A percentile compares a stretch with the other conserved stretches of the same genome.
These are phyloP conservation scores for Melanogaster broomeanus DNA, from an alignment of 768 basidiomycete genomes.

Conservation along the genomic window DNA sequence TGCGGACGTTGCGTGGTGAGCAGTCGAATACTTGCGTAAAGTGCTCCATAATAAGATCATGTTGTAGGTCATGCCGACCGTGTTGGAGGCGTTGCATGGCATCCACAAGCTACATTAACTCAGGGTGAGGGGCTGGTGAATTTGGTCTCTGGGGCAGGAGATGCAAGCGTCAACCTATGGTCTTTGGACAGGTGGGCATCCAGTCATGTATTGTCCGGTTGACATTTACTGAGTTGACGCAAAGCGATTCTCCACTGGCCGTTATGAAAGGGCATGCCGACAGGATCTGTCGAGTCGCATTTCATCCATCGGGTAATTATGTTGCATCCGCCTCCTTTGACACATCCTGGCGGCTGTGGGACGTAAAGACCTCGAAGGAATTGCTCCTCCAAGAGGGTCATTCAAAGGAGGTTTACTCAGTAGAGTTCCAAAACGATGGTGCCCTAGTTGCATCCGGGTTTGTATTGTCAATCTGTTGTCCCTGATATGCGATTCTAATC, in stretches of 20 bases:
- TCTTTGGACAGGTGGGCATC: slow-evolving; percentile 70
- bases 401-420: slow-evolving; percentile 92
- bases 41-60: slow-evolving; percentile 8
- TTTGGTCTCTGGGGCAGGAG: slow-evolving; percentile 89
- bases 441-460: slow-evolving; percentile 92
- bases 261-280: slow-evolving; percentile 86
- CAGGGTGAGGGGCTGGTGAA: slow-evolving; percentile 69
- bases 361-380: slow-evolving; percentile 79
- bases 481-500: not conserved
- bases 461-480: slow-evolving; percentile 19
- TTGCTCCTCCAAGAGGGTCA: slow-evolving; percentile 94
- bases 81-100: slow-evolving; percentile 97
- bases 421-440: slow-evolving; percentile 97
- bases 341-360: slow-evolving; percentile 97
- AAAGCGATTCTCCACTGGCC: slow-evolving; percentile 83
- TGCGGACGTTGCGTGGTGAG: slow-evolving; percentile 73
- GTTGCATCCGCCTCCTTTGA: slow-evolving; percentile 96
- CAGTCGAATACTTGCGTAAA: not conserved
- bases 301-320: slow-evolving; percentile 94
- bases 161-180: slow-evolving; percentile 87
- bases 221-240: slow-evolving; percentile 6
- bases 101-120: slow-evolving; percentile 85
- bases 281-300: slow-evolving; percentile 91
- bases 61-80: slow-evolving; percentile 80
- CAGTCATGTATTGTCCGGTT: not conserved